Evolutionary conservation across 192 early-diverging fungal genomes (phyloP), one percentile per base, ranked within the genome.

Genomic region (Tieghemiomyces parasiticus): DNA sequence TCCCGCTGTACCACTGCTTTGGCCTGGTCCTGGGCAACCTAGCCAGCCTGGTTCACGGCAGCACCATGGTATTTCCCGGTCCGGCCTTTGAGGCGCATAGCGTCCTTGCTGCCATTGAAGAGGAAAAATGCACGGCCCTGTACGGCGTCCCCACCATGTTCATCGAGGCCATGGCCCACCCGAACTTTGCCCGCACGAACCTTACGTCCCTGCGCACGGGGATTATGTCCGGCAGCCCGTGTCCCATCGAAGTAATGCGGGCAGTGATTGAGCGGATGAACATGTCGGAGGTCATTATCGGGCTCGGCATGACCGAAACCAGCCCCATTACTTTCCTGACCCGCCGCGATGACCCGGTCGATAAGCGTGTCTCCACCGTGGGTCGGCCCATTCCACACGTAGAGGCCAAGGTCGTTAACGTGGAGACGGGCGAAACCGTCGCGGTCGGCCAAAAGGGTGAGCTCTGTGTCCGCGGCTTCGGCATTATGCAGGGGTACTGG

Each of bases 301-400:
- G 84, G n/a, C 85, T 79, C 54, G 85, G 85, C 24, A 74, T 87
- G 80, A 83, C 83, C 1, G 81, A 84, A 54, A 58, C 55, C 24
- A 58, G 55, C 33, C 55, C 55, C 10, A 10, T 58, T 25, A 35
- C 55, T 12, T 58, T 58, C 32, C n/a, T 58, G 16, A 58, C 55
- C 34, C 26, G 35, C 24, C 31, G 32, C 9, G 22, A 9, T 16
- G 55, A 58, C 55, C 48, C 63, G n/a, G 67, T 67, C 20, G 68
- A 65, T 46, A 32, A 35, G 32, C 55, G 55, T 30, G 55, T 58
- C 28, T 34, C 55, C 22, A 70, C 75, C 42, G 75, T 77, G 10
- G 75, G 75, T 13, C 59, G 63, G 8, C 58, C 72, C 9, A 53
- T 73, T 54, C 65, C 72, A 8, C 75, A 77, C 60, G 56, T 74